Evolutionary conservation across 2,329 filamentous ascomycete genomes (phyloP), one percentile per base, ranked within the genome.

Genomic region (Colletotrichum liaoningense): DNA sequence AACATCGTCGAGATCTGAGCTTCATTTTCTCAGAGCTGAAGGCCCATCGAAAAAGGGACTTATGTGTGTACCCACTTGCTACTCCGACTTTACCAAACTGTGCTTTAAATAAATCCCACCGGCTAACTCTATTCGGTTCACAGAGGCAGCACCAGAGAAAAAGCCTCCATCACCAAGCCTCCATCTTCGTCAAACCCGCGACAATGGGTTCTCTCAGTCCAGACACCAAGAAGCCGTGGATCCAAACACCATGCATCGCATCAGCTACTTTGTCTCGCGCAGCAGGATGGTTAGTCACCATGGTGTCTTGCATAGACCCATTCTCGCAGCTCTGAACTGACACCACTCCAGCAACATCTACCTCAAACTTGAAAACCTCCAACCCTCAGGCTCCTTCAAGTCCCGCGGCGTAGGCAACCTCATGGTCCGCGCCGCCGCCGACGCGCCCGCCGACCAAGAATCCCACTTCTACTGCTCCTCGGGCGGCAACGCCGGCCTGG

Each of bases 321-420:
- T 26, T 26, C 26, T 26, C 26, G 26, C 26, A 26, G 26, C 26
- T 26, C 26, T 26, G 26, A 26, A 72, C 28, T 52, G 11, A 9
- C 16, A 30, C 49, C n/a, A 26, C n/a, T 24, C n/a, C 74, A 88
- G 93, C 85, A 92, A 93, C 84, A 90, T 97, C 81, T 94, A 93
- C 82, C 91, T 97, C 79, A 97, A 97, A 82, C 90, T 97, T 75
- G 94, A 97, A 78, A 94, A 93, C 80, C 89, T 95, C 67, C 95
- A 97, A 79, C 95, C 94, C 5, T 93, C 93, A 26, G 93, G 93
- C 75, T 95, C 93, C 52, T 97, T 97, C 90, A 97, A 97, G 82
- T 95, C 93, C 59, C 89, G 91, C 76, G 94, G 93, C 35, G 90
- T 96, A 74, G 93, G 94, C 63, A 90, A 93, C 81, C 88, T 93